Percentiles rank a stretch among this genome's conserved stretches.
phyloP scores from a whole-genome alignment of 352 stramenopile species.

The Globisporangium iwayamae region DNA sequence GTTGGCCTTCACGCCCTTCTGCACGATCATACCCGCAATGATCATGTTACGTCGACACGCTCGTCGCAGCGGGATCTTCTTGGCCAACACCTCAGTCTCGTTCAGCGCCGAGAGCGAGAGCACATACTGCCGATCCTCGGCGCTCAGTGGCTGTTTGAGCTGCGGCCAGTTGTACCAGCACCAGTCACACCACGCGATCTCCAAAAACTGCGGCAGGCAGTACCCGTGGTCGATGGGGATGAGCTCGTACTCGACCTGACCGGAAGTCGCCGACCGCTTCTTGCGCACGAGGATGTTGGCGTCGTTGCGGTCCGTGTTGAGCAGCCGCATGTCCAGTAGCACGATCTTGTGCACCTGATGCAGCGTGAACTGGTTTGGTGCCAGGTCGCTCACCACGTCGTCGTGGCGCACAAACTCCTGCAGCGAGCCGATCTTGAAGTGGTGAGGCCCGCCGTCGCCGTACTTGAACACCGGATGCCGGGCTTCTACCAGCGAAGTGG shows the following conservation, averaged over 20 bases:
- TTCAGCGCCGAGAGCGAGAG: slow-evolving; percentile 51
- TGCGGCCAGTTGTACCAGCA: slow-evolving; percentile 98
- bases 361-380: slow-evolving; percentile 83
- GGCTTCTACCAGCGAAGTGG: slow-evolving; percentile 77
- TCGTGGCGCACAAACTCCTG: slow-evolving; percentile 96
- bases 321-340: slow-evolving; percentile 96
- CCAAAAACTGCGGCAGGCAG: slow-evolving; percentile 92
- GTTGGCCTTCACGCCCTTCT: slow-evolving; percentile 66
- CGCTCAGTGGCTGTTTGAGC: slow-evolving; percentile 63
- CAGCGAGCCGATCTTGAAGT: slow-evolving; percentile 95
- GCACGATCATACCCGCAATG: slow-evolving; percentile 72
- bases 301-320: slow-evolving; percentile 98
- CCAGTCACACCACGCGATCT: slow-evolving; percentile 98
- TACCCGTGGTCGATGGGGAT: slow-evolving; percentile 99
- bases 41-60: slow-evolving; percentile 80
- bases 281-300: slow-evolving; percentile 96
- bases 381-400: slow-evolving; percentile 93
- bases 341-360: slow-evolving; percentile 98
- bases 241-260: slow-evolving; percentile 85
- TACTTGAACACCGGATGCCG: slow-evolving; percentile 81
- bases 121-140: slow-evolving; percentile 59
- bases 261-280: slow-evolving; percentile 42
- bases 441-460: slow-evolving; percentile 34
- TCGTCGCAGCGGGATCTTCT: slow-evolving; percentile 69
- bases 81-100: slow-evolving; percentile 50